Evolutionary conservation across 2,329 filamentous ascomycete genomes (phyloP).

Genomic region (Verticillium zaregamsianum): DNA sequence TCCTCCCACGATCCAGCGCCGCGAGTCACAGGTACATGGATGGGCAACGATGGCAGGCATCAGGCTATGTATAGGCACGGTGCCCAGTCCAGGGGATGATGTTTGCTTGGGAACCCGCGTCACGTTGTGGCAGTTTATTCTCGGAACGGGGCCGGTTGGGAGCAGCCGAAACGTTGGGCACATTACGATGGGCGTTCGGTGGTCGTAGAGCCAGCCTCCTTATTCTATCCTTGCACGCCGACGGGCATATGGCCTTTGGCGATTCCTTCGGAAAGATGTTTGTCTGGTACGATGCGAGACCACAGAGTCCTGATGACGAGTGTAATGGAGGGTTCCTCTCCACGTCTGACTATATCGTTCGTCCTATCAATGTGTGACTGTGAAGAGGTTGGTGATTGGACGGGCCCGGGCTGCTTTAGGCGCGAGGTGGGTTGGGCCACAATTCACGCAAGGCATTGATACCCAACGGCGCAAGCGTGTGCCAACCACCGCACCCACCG

Average conservation of each 20-base stretch:
- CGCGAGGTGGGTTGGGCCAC: constrained; percentile 25
- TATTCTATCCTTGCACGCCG: background rate
- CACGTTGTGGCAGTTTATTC: background rate
- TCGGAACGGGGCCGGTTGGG: background rate
- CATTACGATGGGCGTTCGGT: background rate
- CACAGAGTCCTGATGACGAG: background rate
- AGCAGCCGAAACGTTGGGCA: background rate
- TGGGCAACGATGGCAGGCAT: background rate
- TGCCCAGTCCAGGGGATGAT: background rate
- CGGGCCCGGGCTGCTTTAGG: constrained; percentile 5
- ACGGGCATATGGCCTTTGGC: background rate
- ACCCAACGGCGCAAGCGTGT: constrained; percentile 25
- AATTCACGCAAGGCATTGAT: constrained; percentile 33
- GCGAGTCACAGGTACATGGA: background rate
- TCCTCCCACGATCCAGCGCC: too few species aligned
- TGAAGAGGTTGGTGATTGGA: constrained; percentile 11
- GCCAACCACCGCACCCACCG: constrained; percentile 7
- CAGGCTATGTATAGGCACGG: background rate
- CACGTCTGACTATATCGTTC: background rate
- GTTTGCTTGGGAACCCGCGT: background rate
- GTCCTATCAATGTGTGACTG: constrained; percentile 2
- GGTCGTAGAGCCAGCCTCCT: background rate
- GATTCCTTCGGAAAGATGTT: background rate
- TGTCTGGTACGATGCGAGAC: background rate
- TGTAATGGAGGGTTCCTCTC: background rate